These are phyloP conservation scores for Xylaria sp. DNA, from an alignment of 2,329 filamentous ascomycete genomes.

Conservation along the genomic window DNA sequence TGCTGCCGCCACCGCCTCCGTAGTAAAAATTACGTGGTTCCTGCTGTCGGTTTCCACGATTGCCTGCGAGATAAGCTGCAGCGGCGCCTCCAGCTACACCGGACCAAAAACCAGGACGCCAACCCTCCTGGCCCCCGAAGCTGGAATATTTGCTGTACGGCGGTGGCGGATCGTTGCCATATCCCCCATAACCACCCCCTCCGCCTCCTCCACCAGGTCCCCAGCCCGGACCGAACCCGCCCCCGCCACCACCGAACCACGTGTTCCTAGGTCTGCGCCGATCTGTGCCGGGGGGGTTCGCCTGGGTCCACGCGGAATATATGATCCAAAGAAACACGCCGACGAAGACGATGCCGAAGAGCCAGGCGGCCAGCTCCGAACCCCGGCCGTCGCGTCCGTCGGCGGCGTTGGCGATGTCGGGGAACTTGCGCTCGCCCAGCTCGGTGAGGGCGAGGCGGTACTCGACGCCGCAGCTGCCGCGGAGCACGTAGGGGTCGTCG, in stretches of 20 bases:
- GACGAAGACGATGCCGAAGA: conserved; percentile 69
- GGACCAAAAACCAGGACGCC: conserved; percentile 77
- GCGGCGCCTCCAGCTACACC: conserved; percentile 72
- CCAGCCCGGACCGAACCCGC: conserved; percentile 49
- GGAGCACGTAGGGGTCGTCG: conserved; percentile 85
- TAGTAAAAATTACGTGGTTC: conserved; percentile 32
- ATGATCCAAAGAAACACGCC: conserved; percentile 66
- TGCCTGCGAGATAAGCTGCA: conserved; percentile 68
- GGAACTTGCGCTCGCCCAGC: conserved; percentile 74
- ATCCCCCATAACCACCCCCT: conserved; percentile 39
- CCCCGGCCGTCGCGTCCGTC: conserved; percentile 35
- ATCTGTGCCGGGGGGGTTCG: neutral
- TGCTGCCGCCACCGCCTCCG: conserved; percentile 27
- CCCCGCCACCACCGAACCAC: conserved; percentile 47
- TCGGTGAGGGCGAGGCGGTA: conserved; percentile 82
- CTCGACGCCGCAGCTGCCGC: conserved; percentile 91
- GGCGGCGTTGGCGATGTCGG: conserved; percentile 52
- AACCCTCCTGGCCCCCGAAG: conserved; percentile 51
- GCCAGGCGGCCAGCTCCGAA: conserved; percentile 44
- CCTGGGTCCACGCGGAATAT: conserved; percentile 54
- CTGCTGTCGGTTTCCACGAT: conserved; percentile 50
- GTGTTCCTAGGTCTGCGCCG: conserved; percentile 36
- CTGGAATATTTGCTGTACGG: conserved; percentile 53
- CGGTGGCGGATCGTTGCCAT: conserved; percentile 56
- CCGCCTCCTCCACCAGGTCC: conserved; percentile 51